Percentiles rank a stretch among this genome's conserved stretches.
phyloP scores from a whole-genome alignment of 202 grass and related monocot species.

The Musa balbisiana region DNA sequence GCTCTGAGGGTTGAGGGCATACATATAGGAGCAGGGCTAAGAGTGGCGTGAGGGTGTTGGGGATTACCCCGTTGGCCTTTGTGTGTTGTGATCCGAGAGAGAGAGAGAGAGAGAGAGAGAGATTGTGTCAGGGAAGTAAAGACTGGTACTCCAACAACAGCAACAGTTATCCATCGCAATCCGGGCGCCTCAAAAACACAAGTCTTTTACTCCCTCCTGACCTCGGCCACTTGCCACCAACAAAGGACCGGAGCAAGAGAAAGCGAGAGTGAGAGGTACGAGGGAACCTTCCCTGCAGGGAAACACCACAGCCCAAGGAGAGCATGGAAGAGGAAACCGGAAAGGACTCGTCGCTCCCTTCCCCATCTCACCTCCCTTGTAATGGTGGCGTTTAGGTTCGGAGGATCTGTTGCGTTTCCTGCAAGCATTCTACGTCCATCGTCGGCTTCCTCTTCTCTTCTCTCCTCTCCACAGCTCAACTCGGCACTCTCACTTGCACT shows the following conservation, averaged over 20 bases:
- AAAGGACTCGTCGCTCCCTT: too few relatives aligned
- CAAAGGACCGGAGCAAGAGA: not conserved
- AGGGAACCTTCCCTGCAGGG: not conserved
- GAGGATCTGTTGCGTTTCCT: not conserved
- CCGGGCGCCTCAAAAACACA: not conserved
- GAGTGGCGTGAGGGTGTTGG: too few relatives aligned
- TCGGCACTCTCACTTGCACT: too few relatives aligned
- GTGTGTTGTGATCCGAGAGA: not conserved
- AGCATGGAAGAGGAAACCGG: not conserved
- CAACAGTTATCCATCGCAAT: conserved; percentile 8
- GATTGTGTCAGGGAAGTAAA: too few relatives aligned
- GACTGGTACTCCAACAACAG: not conserved
- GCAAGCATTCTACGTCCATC: not conserved
- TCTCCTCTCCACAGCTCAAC: too few relatives aligned
- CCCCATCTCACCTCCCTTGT: not conserved
- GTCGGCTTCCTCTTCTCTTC: too few relatives aligned
- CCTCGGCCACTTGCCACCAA: too few relatives aligned
- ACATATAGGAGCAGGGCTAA: too few relatives aligned
- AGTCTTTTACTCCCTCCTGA: not conserved
- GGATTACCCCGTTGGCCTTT: too few relatives aligned
- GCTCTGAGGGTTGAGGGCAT: too few relatives aligned
- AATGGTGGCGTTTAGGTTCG: not conserved
- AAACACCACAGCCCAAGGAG: not conserved
- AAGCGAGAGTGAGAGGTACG: not conserved
- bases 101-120: not conserved